Conservation (phyloP, 352 stramenopile genomes). For the Globisporangium cylindrosporum region DNA sequence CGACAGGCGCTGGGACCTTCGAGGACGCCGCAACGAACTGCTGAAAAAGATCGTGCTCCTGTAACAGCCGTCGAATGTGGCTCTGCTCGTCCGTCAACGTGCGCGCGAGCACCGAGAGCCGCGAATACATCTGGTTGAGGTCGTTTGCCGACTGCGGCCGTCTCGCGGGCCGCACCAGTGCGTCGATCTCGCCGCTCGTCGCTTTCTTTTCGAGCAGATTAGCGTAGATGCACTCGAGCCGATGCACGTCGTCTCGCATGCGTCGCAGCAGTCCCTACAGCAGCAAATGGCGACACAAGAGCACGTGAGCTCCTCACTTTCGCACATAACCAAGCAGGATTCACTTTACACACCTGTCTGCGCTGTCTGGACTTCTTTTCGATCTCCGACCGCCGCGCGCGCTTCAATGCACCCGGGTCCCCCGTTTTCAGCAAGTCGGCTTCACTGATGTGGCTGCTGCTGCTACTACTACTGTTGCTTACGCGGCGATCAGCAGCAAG, state of each 20-base stretch:
- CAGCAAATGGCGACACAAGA: neutral
- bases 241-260: conserved; percentile 56
- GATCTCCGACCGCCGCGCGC: conserved; percentile 20
- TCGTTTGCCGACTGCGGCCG: conserved; percentile 9
- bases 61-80: conserved; percentile 29
- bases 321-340: neutral
- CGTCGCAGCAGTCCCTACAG: conserved; percentile 25
- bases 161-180: conserved; percentile 11
- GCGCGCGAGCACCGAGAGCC: conserved; percentile 35
- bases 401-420: conserved; percentile 5
- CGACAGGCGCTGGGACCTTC: conserved; percentile 1
- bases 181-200: conserved; percentile 12
- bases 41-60: conserved; percentile 34
- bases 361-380: conserved; percentile 27
- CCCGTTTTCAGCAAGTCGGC: neutral
- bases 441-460: neutral
- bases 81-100: conserved; percentile 40
- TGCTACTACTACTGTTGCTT: conserved; percentile 1
- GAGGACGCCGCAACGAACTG: conserved; percentile 18
- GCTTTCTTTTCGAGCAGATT: conserved; percentile 27
- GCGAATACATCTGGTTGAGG: conserved; percentile 21
- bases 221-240: conserved; percentile 42
- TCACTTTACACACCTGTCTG: conserved; percentile 22
- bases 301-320: neutral
- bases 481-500: neutral